Conservation (phyloP, 2,329 filamentous ascomycete species). For the Graphiopsis chlorocephala region DNA sequence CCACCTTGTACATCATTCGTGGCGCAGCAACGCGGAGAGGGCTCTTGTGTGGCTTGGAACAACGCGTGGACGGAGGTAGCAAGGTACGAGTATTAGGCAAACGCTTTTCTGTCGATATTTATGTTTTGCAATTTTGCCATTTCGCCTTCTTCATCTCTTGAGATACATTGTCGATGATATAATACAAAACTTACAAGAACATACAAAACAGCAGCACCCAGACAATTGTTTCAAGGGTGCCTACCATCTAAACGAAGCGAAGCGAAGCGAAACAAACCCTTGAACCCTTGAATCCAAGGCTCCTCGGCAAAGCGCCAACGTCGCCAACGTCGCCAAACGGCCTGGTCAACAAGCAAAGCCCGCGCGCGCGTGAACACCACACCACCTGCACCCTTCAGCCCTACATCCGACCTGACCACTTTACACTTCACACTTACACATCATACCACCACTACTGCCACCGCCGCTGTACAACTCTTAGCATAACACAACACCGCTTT, state of each 20-base stretch:
- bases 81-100: constrained; percentile 2
- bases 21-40: constrained; percentile 1
- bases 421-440: not conserved
- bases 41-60: not conserved
- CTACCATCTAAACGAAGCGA: no score
- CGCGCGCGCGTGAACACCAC: not conserved
- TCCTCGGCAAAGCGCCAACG: not conserved
- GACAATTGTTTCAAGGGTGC: not conserved
- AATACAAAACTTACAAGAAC: not conserved
- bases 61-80: not conserved
- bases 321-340: not conserved
- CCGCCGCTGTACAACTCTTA: not conserved
- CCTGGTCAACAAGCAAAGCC: not conserved
- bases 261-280: constrained; percentile 1
- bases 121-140: not conserved
- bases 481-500: not conserved
- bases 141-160: no score
- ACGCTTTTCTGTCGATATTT: not conserved
- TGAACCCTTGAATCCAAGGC: not conserved
- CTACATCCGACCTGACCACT: not conserved
- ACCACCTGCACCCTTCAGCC: not conserved
- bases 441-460: not conserved
- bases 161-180: not conserved
- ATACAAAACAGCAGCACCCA: not conserved
- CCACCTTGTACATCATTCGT: not conserved